Evolutionary conservation across 2,329 filamentous ascomycete species (phyloP), one percentile per base, ranked within the genome.

Genomic region (Penicillium sp.): DNA sequence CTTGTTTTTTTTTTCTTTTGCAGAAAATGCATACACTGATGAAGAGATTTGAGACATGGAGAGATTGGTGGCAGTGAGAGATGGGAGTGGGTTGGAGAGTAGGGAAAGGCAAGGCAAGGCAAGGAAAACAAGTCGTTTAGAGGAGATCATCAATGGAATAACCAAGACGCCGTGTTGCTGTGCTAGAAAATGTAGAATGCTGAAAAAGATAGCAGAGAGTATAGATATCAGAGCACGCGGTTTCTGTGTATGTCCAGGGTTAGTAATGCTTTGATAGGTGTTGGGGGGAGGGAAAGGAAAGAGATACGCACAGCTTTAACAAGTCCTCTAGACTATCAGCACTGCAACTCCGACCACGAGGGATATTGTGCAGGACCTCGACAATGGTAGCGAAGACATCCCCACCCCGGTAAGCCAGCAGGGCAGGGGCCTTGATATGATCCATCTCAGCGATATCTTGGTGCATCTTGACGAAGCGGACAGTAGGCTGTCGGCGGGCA

Each of bases 371-470:
- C 59, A 95, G 84, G 47, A 97, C 81, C 51, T 93, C 92, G 0
- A 94, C 90, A 48, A 97, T 79, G 66, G 92, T 95, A 60, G 90
- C 90, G 65, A 97, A 91, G 61, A 97, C 85, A 61, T 97, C 92
- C 49, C 91, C 92, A 66, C 87, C 90, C 55, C 86, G 86, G 78
- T 99, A 99, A 10, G 90, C 93, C 45, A 97, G 79, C 35, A 97
- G 79, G 4, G 94, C 91, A 0, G 94, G 94, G 2, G 96, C 89
- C 42, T 88, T 87, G 30, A 91, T 89, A 55, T 89, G 85, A 70
- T 97, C 91, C 79, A 97, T 96, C 71, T 97, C 92, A 35, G 96
- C 95, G 55, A 96, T 92, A 58, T 89, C 86, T 70, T 91, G 90
- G 74, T 96, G 87, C 44, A 97, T 83, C 76, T 93, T 95, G 76